Evolutionary conservation across 1,284 basidiomycete species (phyloP), one percentile per base, ranked within the genome.

Genomic region (Coniophora puteana): DNA sequence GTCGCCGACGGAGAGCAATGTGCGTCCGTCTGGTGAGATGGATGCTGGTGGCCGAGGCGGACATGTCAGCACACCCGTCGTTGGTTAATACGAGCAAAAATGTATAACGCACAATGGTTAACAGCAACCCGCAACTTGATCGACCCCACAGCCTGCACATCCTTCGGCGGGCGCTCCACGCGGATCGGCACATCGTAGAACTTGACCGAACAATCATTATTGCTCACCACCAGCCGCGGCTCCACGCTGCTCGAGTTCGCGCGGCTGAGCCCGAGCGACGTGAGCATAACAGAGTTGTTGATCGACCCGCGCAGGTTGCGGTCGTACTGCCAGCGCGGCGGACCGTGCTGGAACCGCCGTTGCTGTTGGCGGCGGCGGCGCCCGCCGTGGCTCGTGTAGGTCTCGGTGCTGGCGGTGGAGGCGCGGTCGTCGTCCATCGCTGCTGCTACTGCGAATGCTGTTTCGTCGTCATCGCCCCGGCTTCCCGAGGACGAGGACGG

Each of bases 1-100:
- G 58, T 94, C 91, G 8, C 92, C 91, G 1, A 92, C 90, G 1
- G 86, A 89, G 1, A 93, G 74, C 1, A 94, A 71, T 0, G 84
- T 90, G 24, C 81, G 76, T 1, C 88, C 88, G 54, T 93, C 88
- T 0, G 89, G 89, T 2, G 89, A 90, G 51, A 94, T 78, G 18
- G 88, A 87, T 21, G 85, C 81, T 92, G 51, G 14, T 10, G 18
- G n/a, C n/a, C n/a, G n/a, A n/a, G n/a, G n/a, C 8, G 8, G 38
- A 25, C 23, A 12, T 42, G 21, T 22, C n/a, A n/a, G n/a, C 13
- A 35, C 21, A 36, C 22, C 16, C n/a, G 29, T 38, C 8, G 38
- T 45, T 34, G 36, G 41, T 25, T 41, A 29, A 38, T 36, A 63
- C 63, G 36, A 48, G 65, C 62, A 70, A 40, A 25, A 14, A 12